Conservation (phyloP, 129 eudicot species). For the Artemisia annua region DNA sequence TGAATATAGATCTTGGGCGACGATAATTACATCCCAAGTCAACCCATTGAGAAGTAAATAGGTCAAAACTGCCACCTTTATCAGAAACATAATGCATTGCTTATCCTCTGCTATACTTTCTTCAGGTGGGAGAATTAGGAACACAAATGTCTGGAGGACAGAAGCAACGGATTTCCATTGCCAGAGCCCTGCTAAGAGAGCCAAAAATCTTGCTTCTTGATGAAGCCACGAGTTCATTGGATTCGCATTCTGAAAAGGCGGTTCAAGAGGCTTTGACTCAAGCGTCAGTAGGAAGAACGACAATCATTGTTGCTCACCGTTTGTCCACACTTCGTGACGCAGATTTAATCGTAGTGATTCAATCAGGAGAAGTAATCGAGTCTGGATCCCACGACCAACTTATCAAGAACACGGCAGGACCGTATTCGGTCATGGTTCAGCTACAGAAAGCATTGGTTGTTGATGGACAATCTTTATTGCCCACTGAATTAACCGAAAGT, state of each 20-base stretch:
- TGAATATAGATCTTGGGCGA: neutral
- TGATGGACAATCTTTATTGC: neutral
- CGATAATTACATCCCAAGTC: neutral
- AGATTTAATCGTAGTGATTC: constrained; percentile 34
- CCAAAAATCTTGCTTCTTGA: constrained; percentile 45
- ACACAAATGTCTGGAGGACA: constrained; percentile 54
- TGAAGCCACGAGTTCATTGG: constrained; percentile 51
- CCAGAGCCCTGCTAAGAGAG: constrained; percentile 37
- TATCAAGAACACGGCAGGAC: constrained; percentile 12
- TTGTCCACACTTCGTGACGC: constrained; percentile 41
- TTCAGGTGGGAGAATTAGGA: constrained; percentile 49
- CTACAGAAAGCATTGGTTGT: constrained; percentile 24
- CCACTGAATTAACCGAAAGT: constrained; percentile 13
- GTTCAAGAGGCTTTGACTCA: constrained; percentile 40
- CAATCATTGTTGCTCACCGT: constrained; percentile 43
- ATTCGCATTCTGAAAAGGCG: constrained; percentile 39
- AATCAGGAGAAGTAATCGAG: constrained; percentile 36
- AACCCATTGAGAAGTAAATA: neutral
- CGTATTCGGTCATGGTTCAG: constrained; percentile 34
- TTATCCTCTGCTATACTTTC: constrained; percentile 5
- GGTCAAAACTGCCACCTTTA: neutral
- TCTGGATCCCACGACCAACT: constrained; percentile 45
- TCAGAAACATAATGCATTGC: neutral
- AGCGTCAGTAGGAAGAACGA: constrained; percentile 45
- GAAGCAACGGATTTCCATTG: constrained; percentile 47